Percentiles rank a stretch among this genome's conserved stretches.
These are phyloP conservation scores for Hypoxylon sp. DNA, from an alignment of 2,329 filamentous ascomycete species.

Conservation along the genomic window DNA sequence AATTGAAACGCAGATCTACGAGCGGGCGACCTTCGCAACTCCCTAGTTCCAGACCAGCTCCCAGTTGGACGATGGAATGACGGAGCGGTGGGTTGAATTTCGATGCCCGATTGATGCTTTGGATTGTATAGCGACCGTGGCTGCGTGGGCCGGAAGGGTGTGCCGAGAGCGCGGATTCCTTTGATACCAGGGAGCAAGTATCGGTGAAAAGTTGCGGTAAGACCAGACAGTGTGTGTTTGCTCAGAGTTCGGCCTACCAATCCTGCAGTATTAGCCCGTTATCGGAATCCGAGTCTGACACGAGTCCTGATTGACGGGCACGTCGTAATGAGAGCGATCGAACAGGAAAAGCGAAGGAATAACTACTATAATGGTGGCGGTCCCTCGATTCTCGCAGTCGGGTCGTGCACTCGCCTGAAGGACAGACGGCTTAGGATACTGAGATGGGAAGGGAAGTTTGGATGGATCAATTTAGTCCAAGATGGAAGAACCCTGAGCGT, in stretches of 20 bases:
- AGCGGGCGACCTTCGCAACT: neutral
- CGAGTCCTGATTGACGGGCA: constrained; percentile 16
- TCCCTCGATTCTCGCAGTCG: neutral
- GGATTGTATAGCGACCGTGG: constrained; percentile 19
- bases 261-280: constrained; percentile 22
- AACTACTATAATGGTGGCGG: constrained; percentile 1
- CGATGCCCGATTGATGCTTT: constrained; percentile 21
- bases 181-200: constrained; percentile 13
- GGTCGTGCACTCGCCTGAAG: constrained; percentile 4
- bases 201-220: constrained; percentile 45
- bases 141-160: constrained; percentile 29
- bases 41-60: constrained; percentile 2
- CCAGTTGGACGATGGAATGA: constrained; percentile 13
- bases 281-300: constrained; percentile 22
- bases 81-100: constrained; percentile 4
- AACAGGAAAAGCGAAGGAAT: constrained; percentile 15
- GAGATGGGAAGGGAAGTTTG: constrained; percentile 28
- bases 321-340: constrained; percentile 11
- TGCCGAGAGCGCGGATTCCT: constrained; percentile 23
- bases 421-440: constrained; percentile 16
- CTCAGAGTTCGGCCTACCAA: constrained; percentile 16
- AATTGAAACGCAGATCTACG: constrained; percentile 31
- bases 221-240: constrained; percentile 25
- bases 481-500: constrained; percentile 41
- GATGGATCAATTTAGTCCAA: constrained; percentile 30